Evolutionary conservation across 139 green algal genomes (phyloP).

Genomic region (Closterium sp.): DNA sequence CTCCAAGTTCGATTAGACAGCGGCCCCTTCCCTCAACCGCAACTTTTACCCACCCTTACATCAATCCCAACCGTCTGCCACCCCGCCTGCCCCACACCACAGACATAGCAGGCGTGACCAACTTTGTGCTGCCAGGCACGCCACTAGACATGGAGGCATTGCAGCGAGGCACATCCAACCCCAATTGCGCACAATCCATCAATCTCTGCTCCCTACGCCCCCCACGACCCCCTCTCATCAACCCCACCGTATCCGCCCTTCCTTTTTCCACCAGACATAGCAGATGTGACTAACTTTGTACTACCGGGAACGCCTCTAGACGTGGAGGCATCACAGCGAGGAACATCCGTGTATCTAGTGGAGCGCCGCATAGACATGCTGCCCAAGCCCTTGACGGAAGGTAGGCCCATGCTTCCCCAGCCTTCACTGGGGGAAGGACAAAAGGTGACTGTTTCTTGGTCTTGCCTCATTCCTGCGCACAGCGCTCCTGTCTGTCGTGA

Average conservation of each 20-base stretch:
- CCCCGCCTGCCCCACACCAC: neutral
- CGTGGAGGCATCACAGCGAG: constrained; percentile 51
- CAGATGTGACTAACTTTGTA: constrained; percentile 63
- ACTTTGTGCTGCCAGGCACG: constrained; percentile 56
- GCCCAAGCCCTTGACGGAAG: constrained; percentile 58
- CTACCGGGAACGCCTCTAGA: constrained; percentile 54
- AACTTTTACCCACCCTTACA: no score
- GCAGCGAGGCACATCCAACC: constrained; percentile 52
- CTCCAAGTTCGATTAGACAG: no score
- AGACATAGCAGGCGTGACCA: constrained; percentile 66
- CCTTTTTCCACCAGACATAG: constrained; percentile 50
- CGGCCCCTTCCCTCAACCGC: no score
- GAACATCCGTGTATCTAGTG: constrained; percentile 62
- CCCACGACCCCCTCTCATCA: no score
- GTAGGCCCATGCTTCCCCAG: no score
- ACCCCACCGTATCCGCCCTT: no score
- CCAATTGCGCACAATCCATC: no score
- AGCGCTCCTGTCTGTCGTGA: no score
- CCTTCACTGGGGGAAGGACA: no score
- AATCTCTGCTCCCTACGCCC: no score
- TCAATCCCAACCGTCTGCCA: neutral
- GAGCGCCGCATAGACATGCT: constrained; percentile 65
- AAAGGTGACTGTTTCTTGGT: no score
- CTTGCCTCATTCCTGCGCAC: no score
- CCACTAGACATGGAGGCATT: constrained; percentile 56